These are phyloP conservation scores for Amphirosellinia nigrospora DNA, from an alignment of 495 filamentous ascomycete species.

Conservation along the genomic window DNA sequence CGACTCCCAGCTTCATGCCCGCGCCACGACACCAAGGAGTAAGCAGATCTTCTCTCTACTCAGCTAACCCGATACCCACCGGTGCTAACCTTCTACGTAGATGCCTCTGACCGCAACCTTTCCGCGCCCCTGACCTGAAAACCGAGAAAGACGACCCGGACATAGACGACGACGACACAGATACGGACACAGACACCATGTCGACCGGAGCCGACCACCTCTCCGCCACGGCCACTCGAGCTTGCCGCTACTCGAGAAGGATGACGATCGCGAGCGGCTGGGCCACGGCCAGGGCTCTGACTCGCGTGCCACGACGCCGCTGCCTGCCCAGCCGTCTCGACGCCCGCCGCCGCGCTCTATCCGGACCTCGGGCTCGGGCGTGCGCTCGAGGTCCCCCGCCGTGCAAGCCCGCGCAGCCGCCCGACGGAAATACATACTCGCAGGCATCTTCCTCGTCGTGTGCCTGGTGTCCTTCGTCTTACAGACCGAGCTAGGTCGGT, in stretches of 20 bases:
- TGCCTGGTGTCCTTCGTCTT: conserved; percentile 82
- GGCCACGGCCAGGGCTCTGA: conserved; percentile 45
- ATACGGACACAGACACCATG: conserved; percentile 43
- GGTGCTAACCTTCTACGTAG: neutral
- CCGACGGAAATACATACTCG: conserved; percentile 82
- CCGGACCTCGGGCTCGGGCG: conserved; percentile 58
- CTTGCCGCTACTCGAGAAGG: conserved; percentile 56
- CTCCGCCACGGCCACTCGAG: conserved; percentile 60
- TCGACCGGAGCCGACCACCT: conserved; percentile 40
- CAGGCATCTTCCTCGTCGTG: conserved; percentile 78
- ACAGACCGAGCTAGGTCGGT: conserved; percentile 93
- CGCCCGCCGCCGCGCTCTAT: conserved; percentile 38
- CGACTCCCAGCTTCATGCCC: conserved; percentile 9
- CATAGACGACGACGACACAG: no score
- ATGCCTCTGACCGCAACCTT: conserved; percentile 6
- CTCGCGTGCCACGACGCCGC: conserved; percentile 3
- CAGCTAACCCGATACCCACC: neutral
- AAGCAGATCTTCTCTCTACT: neutral
- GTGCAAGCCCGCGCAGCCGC: conserved; percentile 63
- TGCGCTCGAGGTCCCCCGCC: conserved; percentile 66
- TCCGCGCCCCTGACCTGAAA: conserved; percentile 25
- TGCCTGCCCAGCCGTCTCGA: conserved; percentile 32
- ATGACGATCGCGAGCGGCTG: conserved; percentile 56
- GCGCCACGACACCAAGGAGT: conserved; percentile 15
- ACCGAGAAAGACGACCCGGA: conserved; percentile 33